Evolutionary conservation across 1,139 yeast genomes (phyloP).

Genomic region (Kodamaea suecica): DNA sequence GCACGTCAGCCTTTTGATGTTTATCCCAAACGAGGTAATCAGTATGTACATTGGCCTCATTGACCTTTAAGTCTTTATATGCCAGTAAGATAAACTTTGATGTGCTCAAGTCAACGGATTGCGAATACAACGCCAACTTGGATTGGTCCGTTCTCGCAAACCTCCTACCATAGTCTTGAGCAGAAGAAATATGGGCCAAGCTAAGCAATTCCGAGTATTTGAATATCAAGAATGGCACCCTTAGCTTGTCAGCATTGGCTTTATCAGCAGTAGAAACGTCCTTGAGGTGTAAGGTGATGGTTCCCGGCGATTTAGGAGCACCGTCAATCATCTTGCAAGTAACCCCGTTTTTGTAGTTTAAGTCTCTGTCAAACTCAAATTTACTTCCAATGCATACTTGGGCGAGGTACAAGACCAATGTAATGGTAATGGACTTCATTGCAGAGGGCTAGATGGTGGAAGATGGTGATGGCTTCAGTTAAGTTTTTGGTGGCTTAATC

Average conservation of each 20-base stretch:
- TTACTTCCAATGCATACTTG: background rate
- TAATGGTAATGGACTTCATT: too few relatives aligned
- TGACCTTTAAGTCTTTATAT: slow-evolving; percentile 6
- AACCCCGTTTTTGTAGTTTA: background rate
- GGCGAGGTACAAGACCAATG: background rate
- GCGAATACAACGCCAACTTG: slow-evolving; percentile 13
- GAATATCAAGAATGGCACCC: slow-evolving; percentile 25
- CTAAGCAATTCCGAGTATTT: slow-evolving; percentile 24
- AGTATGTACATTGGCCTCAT: slow-evolving; percentile 11
- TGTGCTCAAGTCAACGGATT: slow-evolving; percentile 12
- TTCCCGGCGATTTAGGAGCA: background rate
- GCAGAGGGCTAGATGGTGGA: too few relatives aligned
- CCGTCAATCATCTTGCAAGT: slow-evolving; percentile 1
- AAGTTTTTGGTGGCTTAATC: too few relatives aligned
- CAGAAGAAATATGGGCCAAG: slow-evolving; percentile 22
- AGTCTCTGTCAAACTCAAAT: too few relatives aligned
- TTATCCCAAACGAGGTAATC: slow-evolving; percentile 7
- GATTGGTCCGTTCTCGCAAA: slow-evolving; percentile 9
- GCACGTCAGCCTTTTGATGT: slow-evolving; percentile 8
- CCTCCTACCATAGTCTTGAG: slow-evolving; percentile 14
- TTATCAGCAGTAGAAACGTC: background rate
- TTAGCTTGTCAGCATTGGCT: background rate
- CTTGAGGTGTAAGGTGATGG: background rate
- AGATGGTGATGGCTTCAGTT: too few relatives aligned
- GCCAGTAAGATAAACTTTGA: slow-evolving; percentile 6